Base-by-base conservation (phyloP, 75 land plant species). In the Azolla pinnata region DNA sequence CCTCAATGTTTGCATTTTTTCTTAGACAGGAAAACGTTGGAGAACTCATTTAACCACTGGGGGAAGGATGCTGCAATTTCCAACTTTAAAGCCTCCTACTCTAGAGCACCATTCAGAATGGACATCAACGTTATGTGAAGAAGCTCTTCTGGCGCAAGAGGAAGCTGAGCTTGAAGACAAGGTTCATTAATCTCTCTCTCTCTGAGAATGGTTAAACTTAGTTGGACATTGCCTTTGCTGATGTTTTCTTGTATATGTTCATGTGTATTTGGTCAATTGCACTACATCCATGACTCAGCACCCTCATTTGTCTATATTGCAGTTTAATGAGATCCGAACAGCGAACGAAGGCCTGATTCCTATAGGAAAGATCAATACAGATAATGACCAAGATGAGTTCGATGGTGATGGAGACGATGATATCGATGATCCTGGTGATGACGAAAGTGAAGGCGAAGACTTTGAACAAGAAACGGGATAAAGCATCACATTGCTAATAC, bases 391-490 rank as follows among this genome's bases (percentile, higher is more conserved):
- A 35, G 75, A 73, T 53, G 70, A 73, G 16, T 61, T 63, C 44
- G 75, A 67, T 14, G 70, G 49, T 20, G 75, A 66, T 48, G 75
- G 57, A 14, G 75, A 73, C 23, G 75, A 73, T 2, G 75, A 73
- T 24, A 70, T 67, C 25, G 75, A 51, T 1, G 75, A 73, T 48
- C 60, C 66, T 66, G 75, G 35, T 33, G 75, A 73, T 10, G 75
- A 73, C 53, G 70, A 67, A 29, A 73, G 75, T 54, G 75, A 73
- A 62, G 70, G 70, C 28, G 70, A 73, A 65, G 74, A 65, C 53
- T 71, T 71, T 57, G 74, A 71, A 20, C 74, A 71, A 65, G 74
- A 71, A 57, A 60, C 74, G 2, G 55, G 45, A 12, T 69, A 56
- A 68, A 25, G n/a, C n/a, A n/a, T n/a, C n/a, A n/a, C n/a, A n/a